Conservation (phyloP, 257 asterid species). For the Solanum corneliomulleri region DNA sequence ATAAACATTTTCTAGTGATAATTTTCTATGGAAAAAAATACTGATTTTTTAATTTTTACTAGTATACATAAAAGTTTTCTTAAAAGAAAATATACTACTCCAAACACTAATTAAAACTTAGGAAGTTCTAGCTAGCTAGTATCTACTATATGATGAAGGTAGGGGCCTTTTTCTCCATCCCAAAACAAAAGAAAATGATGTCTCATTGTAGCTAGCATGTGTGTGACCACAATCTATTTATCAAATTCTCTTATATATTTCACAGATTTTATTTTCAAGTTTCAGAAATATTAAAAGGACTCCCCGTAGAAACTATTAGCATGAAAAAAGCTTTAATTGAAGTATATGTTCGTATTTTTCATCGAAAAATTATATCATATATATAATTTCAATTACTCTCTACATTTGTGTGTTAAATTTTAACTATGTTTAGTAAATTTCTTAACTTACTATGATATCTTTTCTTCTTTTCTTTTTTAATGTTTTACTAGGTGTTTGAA, state of each 20-base stretch:
- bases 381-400: not conserved
- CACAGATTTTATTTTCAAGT: not conserved
- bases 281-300: not conserved
- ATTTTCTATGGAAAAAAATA: too few species aligned
- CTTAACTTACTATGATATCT: not conserved
- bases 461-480: too few species aligned
- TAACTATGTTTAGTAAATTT: not conserved
- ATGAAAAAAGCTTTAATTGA: not conserved
- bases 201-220: not conserved
- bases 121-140: not conserved
- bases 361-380: not conserved
- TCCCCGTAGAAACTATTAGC: not conserved
- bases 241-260: not conserved
- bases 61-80: not conserved
- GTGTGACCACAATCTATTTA: slow-evolving; percentile 7
- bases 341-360: not conserved
- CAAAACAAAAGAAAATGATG: not conserved
- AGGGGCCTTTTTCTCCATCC: not conserved
- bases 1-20: not conserved
- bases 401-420: not conserved
- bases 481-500: too few species aligned
- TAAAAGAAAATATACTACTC: not conserved
- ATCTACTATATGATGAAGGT: not conserved
- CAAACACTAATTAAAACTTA: not conserved
- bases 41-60: too few species aligned